Conservation (phyloP, 371 early-diverging fungal species). For the Parasitella parasitica region DNA sequence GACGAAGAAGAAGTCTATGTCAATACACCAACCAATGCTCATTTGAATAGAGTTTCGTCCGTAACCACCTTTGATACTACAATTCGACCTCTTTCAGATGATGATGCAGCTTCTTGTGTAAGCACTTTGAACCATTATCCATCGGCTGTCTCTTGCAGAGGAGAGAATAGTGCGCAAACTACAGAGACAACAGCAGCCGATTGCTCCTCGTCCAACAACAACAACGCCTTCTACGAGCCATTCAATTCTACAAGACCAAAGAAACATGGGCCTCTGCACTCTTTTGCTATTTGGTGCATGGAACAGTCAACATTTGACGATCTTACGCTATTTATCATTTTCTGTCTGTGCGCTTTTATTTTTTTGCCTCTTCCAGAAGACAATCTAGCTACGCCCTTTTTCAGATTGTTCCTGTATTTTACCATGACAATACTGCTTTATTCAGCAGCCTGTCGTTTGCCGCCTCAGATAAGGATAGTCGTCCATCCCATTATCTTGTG, state of each 20-base stretch:
- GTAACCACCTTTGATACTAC: background rate
- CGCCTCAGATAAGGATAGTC: constrained; percentile 7
- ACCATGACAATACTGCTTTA: constrained; percentile 16
- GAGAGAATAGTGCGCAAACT: background rate
- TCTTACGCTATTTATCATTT: constrained; percentile 10
- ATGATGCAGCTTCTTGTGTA: background rate
- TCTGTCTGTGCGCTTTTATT: constrained; percentile 22
- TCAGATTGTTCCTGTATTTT: constrained; percentile 25
- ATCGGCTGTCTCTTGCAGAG: background rate
- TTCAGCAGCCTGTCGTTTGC: constrained; percentile 15
- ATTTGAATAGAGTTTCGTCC: background rate
- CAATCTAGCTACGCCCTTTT: constrained; percentile 22
- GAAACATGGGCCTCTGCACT: constrained; percentile 14
- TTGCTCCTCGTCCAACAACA: background rate
- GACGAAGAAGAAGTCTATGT: constrained; percentile 9
- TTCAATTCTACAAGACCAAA: background rate
- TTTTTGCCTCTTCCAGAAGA: constrained; percentile 24
- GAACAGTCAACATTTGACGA: constrained; percentile 23
- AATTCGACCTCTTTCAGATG: background rate
- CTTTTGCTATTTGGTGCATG: constrained; percentile 22
- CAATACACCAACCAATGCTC: background rate
- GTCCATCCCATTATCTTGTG: constrained; percentile 31
- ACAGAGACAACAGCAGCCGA: too few relatives aligned
- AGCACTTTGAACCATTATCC: background rate
- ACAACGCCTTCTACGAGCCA: background rate